Conservation (phyloP, 371 early-diverging fungal genomes). For the Syncephalis plumigaleata region DNA sequence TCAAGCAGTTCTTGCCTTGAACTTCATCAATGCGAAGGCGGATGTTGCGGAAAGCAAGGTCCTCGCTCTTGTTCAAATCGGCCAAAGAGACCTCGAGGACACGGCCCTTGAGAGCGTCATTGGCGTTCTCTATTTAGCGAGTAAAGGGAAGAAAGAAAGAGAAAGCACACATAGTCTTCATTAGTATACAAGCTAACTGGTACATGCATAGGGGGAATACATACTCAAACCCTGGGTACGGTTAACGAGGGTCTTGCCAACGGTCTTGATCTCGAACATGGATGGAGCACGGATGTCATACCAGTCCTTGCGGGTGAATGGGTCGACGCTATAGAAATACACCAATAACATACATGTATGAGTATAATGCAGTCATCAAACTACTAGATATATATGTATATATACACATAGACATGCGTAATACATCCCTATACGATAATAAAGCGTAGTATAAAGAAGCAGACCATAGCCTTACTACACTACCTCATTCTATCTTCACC, state of each 20-base stretch:
- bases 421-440: too few relatives aligned
- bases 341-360: background rate
- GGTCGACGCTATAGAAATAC: conserved; percentile 19
- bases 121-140: conserved; percentile 88
- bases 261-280: conserved; percentile 82
- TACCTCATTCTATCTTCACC: too few relatives aligned
- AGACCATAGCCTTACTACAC: too few relatives aligned
- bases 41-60: conserved; percentile 95
- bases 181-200: background rate
- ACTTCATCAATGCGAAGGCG: conserved; percentile 96
- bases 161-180: background rate
- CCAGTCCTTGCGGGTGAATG: conserved; percentile 94
- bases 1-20: conserved; percentile 95
- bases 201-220: conserved; percentile 9
- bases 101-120: conserved; percentile 93
- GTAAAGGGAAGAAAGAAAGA: background rate
- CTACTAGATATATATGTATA: too few relatives aligned
- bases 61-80: conserved; percentile 94
- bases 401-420: too few relatives aligned
- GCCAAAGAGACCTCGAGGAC: conserved; percentile 96
- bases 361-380: too few relatives aligned
- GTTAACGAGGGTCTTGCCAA: conserved; percentile 99
- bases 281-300: conserved; percentile 97
- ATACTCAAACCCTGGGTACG: conserved; percentile 95
- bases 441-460: too few relatives aligned